Conservation (phyloP, 371 early-diverging fungal genomes). For the Saksenaea vasiformis region DNA sequence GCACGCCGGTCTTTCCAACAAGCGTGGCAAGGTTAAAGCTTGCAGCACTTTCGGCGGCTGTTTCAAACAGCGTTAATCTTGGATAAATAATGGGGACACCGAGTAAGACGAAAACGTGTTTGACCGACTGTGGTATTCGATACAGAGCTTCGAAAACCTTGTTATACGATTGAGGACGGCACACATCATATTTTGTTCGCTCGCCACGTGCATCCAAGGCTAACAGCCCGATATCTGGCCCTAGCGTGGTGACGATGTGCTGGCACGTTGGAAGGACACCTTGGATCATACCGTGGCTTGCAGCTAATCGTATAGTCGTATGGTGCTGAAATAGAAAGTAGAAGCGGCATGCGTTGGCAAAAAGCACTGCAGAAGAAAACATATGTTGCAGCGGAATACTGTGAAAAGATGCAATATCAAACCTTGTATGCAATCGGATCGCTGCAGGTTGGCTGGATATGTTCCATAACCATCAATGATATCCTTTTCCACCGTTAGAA, state of each 20-base stretch:
- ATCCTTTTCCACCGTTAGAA: constrained; percentile 13
- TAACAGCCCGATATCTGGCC: constrained; percentile 52
- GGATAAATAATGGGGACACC: constrained; percentile 82
- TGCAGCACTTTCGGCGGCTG: constrained; percentile 46
- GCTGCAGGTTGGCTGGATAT: constrained; percentile 75
- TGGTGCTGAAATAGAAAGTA: constrained; percentile 87
- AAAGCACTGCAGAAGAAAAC: constrained; percentile 12
- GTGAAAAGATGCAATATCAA: background rate
- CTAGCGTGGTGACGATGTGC: constrained; percentile 28
- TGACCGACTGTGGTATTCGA: constrained; percentile 50
- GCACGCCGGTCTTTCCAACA: constrained; percentile 51
- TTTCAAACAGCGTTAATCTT: constrained; percentile 64
- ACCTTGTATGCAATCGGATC: constrained; percentile 45
- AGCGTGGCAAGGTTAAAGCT: constrained; percentile 42
- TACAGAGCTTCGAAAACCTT: constrained; percentile 57
- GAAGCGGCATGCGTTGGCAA: constrained; percentile 69
- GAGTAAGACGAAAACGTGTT: constrained; percentile 67
- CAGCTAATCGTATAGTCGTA: constrained; percentile 61
- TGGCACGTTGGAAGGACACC: constrained; percentile 27
- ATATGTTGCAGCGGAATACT: background rate
- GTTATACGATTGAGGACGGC: constrained; percentile 61
- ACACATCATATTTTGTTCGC: constrained; percentile 63
- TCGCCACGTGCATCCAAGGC: constrained; percentile 78
- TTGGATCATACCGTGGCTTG: constrained; percentile 50
- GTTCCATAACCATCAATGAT: constrained; percentile 79